Percentiles rank a stretch among this genome's conserved stretches.
Evolutionary conservation across 208 protist species (phyloP).

Genomic region (Angomonas ambiguus): DNA sequence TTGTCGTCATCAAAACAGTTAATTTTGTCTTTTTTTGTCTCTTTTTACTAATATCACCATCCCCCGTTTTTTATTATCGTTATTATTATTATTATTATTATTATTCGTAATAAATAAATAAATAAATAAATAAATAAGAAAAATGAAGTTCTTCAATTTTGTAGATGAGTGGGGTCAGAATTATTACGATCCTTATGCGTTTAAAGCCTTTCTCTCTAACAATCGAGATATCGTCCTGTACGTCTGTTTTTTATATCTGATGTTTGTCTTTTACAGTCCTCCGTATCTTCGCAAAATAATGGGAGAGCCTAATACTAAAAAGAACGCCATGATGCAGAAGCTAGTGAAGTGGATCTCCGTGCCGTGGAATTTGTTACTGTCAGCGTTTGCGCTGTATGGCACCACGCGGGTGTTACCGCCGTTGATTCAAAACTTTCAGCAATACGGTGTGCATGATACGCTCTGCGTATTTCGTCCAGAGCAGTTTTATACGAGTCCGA

Average conservation of each 20-base stretch:
- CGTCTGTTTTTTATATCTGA: constrained; percentile 33
- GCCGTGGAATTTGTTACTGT: constrained; percentile 90
- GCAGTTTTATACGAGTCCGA: constrained; percentile 47
- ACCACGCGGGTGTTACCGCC: constrained; percentile 51
- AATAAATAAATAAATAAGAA: background rate
- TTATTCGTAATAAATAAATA: background rate
- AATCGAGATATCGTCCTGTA: constrained; percentile 60
- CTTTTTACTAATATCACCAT: background rate
- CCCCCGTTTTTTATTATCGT: constrained; percentile 7
- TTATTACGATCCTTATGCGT: constrained; percentile 55
- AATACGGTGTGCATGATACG: constrained; percentile 47
- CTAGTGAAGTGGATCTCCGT: constrained; percentile 49
- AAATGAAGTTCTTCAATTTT: background rate
- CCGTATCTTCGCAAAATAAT: constrained; percentile 22
- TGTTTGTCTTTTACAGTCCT: constrained; percentile 47
- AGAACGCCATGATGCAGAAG: constrained; percentile 15
- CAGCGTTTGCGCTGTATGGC: constrained; percentile 77
- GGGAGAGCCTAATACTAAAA: constrained; percentile 26
- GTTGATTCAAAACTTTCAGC: constrained; percentile 29
- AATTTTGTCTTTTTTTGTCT: constrained; percentile 10
- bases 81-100: background rate
- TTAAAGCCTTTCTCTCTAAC: constrained; percentile 43
- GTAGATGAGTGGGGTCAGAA: constrained; percentile 50
- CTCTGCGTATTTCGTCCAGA: constrained; percentile 59
- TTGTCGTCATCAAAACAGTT: background rate